A percentile compares a stretch with the other conserved stretches of the same genome.
Conservation (phyloP, 257 asterid genomes). For the Scutellaria galericulata region DNA sequence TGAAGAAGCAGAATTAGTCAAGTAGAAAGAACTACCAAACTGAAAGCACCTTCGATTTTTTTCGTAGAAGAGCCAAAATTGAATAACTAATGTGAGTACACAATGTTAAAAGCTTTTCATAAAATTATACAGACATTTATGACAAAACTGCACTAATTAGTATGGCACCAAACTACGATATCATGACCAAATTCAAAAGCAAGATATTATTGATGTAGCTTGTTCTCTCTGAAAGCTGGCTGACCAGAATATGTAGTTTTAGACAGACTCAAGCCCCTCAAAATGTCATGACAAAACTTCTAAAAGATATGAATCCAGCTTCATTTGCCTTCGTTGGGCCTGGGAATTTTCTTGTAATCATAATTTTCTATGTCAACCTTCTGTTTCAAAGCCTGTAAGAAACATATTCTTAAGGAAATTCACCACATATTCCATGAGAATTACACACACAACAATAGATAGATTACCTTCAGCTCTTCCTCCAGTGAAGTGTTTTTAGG, state of each 20-base stretch:
- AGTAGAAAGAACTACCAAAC: too few relatives aligned
- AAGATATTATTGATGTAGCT: not conserved
- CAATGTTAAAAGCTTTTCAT: not conserved
- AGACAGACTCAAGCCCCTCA: constrained; percentile 16
- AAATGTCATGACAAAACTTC: constrained; percentile 21
- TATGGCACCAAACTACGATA: too few relatives aligned
- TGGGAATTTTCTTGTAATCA: constrained; percentile 90
- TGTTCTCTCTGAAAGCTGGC: constrained; percentile 21
- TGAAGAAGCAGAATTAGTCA: too few relatives aligned
- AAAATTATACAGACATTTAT: not conserved
- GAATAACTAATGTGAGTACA: not conserved
- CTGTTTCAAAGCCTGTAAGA: constrained; percentile 69
- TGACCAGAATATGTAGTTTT: constrained; percentile 11
- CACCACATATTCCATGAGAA: not conserved
- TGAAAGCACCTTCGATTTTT: not conserved
- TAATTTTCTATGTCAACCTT: constrained; percentile 79
- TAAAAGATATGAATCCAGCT: constrained; percentile 28
- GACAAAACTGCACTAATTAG: not conserved
- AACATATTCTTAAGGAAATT: constrained; percentile 13
- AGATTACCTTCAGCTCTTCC: constrained; percentile 82
- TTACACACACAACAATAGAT: constrained; percentile 15
- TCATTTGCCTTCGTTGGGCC: constrained; percentile 59
- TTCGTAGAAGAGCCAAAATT: constrained; percentile 25
- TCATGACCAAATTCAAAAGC: too few relatives aligned
- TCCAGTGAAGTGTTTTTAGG: constrained; percentile 79